Evolutionary conservation across 495 filamentous ascomycete genomes (phyloP).

Genomic region (Ascobolus immersus): DNA sequence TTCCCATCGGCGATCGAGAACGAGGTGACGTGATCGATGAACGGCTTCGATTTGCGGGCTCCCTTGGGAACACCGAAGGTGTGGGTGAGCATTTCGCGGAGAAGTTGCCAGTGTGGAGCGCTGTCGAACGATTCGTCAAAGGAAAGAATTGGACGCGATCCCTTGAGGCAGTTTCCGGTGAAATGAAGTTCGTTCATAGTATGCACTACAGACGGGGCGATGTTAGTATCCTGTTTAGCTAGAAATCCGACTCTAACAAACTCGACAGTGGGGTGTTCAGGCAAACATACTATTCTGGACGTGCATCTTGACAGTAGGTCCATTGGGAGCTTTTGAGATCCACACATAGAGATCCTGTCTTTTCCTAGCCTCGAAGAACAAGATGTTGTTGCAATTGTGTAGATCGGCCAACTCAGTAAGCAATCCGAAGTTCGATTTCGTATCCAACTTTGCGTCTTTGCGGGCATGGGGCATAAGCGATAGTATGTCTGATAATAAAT

Average conservation of each 20-base stretch:
- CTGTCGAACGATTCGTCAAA: conserved; percentile 72
- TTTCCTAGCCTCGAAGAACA: conserved; percentile 92
- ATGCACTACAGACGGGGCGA: conserved; percentile 31
- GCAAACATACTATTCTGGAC: conserved; percentile 32
- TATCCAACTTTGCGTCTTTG: conserved; percentile 90
- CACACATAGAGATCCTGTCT: conserved; percentile 84
- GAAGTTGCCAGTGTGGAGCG: conserved; percentile 39
- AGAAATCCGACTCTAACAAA: not conserved
- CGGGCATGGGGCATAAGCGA: conserved; percentile 70
- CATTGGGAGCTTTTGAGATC: conserved; percentile 84
- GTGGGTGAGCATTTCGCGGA: conserved; percentile 71
- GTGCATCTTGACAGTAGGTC: conserved; percentile 73
- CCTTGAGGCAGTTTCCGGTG: conserved; percentile 86
- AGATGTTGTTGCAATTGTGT: conserved; percentile 94
- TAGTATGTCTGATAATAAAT: conserved; percentile 74
- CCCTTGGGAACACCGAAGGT: conserved; percentile 83
- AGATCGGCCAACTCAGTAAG: conserved; percentile 92
- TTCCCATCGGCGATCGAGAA: conserved; percentile 85
- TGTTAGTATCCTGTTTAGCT: not conserved
- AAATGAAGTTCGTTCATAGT: conserved; percentile 94
- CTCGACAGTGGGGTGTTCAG: not conserved
- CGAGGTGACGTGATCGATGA: conserved; percentile 79
- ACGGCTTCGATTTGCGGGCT: conserved; percentile 74
- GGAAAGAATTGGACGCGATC: conserved; percentile 75
- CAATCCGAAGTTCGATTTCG: conserved; percentile 77